Conservation (phyloP, 345 rosid species). For the Isatis tinctoria region DNA sequence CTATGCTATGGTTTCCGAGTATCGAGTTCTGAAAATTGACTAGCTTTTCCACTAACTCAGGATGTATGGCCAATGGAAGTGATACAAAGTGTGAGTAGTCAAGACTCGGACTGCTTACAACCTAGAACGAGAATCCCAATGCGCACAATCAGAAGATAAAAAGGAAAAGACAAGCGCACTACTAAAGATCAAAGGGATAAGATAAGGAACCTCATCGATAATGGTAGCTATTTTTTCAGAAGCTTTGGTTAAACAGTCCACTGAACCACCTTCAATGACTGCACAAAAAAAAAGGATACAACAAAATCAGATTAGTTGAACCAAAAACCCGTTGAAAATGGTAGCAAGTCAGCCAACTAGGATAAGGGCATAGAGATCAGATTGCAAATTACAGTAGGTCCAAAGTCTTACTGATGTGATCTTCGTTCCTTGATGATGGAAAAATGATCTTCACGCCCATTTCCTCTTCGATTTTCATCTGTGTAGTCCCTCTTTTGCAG, state of each 20-base stretch:
- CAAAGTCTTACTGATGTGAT: constrained; percentile 55
- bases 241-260: constrained; percentile 57
- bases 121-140: constrained; percentile 34
- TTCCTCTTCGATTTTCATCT: constrained; percentile 68
- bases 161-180: background rate
- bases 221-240: constrained; percentile 53
- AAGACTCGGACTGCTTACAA: constrained; percentile 53
- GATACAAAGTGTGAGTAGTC: constrained; percentile 88
- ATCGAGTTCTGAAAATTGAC: constrained; percentile 63
- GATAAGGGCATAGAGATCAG: background rate
- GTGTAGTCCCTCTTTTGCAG: constrained; percentile 55
- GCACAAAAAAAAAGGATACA: constrained; percentile 8
- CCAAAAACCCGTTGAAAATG: background rate
- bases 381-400: background rate
- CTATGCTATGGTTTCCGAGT: constrained; percentile 33
- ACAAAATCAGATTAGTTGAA: background rate
- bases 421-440: constrained; percentile 64
- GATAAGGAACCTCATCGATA: constrained; percentile 58
- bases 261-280: constrained; percentile 80
- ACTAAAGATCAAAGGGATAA: background rate
- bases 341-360: background rate
- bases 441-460: constrained; percentile 65
- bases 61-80: constrained; percentile 84
- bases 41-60: constrained; percentile 73
- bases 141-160: background rate